Conservation (phyloP, 306 rosid genomes). For the Vicia villosa region DNA sequence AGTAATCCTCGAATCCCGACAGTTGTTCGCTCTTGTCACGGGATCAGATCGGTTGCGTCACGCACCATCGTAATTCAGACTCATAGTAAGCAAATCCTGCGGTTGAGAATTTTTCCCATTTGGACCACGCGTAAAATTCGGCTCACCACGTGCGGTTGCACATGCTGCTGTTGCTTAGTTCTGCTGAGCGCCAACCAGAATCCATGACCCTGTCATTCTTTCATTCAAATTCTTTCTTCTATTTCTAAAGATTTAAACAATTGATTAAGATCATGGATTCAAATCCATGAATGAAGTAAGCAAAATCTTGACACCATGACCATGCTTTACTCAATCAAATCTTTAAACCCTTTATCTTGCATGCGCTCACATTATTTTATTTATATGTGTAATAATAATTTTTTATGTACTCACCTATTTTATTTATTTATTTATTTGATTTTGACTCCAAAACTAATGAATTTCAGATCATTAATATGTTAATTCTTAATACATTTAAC, state of each 20-base stretch:
- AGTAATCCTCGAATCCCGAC: conserved; percentile 71
- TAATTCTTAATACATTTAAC: too few species aligned
- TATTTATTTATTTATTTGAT: too few species aligned
- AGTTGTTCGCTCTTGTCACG: conserved; percentile 30
- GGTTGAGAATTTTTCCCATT: neutral
- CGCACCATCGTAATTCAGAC: neutral
- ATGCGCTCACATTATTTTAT: neutral
- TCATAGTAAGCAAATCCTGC: conserved; percentile 15
- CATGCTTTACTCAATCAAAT: conserved; percentile 4
- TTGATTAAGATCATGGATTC: neutral
- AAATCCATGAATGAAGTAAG: conserved; percentile 4
- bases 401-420: too few species aligned
- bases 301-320: conserved; percentile 8
- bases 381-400: too few species aligned
- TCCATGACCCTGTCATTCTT: neutral
- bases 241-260: neutral
- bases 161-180: conserved; percentile 32
- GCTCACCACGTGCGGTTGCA: conserved; percentile 44
- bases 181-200: neutral
- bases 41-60: conserved; percentile 35
- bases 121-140: conserved; percentile 24
- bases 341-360: neutral
- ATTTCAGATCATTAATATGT: too few species aligned
- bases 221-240: neutral
- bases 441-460: too few species aligned